These are phyloP conservation scores for Gryganskiella cystojenkinii DNA, from an alignment of 192 early-diverging fungal species.

Conservation along the genomic window DNA sequence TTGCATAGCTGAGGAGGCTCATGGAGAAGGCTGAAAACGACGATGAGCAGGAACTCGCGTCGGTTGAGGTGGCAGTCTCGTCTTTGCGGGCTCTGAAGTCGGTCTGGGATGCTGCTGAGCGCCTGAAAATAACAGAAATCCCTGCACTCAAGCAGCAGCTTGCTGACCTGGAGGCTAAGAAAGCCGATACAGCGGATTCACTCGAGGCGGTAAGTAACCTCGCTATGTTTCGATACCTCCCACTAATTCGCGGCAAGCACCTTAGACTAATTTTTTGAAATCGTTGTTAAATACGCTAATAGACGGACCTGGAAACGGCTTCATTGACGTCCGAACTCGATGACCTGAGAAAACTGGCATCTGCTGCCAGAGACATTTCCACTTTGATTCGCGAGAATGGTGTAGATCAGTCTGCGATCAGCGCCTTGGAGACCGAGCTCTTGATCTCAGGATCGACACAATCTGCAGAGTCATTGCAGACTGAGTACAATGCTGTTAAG, in stretches of 20 bases:
- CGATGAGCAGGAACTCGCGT: slow-evolving; percentile 58
- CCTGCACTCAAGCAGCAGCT: slow-evolving; percentile 50
- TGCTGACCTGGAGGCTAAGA: slow-evolving; percentile 36
- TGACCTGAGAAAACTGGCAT: slow-evolving; percentile 1
- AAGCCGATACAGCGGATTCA: slow-evolving; percentile 13
- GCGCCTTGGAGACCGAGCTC: slow-evolving; percentile 58
- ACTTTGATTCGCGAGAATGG: slow-evolving; percentile 15
- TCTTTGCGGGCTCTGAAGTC: slow-evolving; percentile 55
- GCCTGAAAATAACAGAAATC: slow-evolving; percentile 59
- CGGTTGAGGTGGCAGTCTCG: slow-evolving; percentile 40
- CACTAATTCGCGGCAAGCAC: too few species aligned
- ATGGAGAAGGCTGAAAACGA: slow-evolving; percentile 51
- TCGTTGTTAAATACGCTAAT: neutral
- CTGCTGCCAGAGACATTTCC: slow-evolving; percentile 5
- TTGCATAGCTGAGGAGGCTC: slow-evolving; percentile 42
- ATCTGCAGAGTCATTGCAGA: slow-evolving; percentile 75
- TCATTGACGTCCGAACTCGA: slow-evolving; percentile 11
- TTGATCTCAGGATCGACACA: slow-evolving; percentile 66
- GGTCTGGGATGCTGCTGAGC: slow-evolving; percentile 54
- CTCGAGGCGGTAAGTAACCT: slow-evolving; percentile 38
- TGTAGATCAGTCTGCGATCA: slow-evolving; percentile 12
- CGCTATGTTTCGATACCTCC: neutral
- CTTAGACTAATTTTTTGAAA: neutral
- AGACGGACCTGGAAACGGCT: slow-evolving; percentile 22
- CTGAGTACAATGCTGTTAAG: slow-evolving; percentile 62